These are phyloP conservation scores for Nelumbo lutea DNA, from an alignment of 164 flowering plant genomes.

Conservation along the genomic window DNA sequence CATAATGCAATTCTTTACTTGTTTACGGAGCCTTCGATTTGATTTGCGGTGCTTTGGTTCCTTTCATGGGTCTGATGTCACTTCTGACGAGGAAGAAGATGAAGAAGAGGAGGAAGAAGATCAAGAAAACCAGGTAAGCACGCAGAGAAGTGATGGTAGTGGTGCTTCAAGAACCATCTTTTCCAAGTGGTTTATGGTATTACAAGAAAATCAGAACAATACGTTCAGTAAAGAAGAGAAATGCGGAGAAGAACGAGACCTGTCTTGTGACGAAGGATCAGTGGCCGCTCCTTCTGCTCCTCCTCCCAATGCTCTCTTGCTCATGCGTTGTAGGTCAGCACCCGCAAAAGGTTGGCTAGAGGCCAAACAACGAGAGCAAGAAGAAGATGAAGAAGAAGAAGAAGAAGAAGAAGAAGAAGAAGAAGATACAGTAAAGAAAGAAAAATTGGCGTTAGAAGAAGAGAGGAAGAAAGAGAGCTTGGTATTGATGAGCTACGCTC, in stretches of 20 bases:
- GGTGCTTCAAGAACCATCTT: slow-evolving; percentile 45
- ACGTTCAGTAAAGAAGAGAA: slow-evolving; percentile 2
- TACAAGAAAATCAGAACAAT: slow-evolving; percentile 49
- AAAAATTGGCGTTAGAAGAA: slow-evolving; percentile 34
- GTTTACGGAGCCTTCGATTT: slow-evolving; percentile 49
- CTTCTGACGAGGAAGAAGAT: slow-evolving; percentile 49
- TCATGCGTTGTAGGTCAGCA: slow-evolving; percentile 92
- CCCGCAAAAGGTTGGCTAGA: slow-evolving; percentile 77
- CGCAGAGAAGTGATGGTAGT: slow-evolving; percentile 13
- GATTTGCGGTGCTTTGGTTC: slow-evolving; percentile 79
- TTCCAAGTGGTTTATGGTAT: slow-evolving; percentile 85
- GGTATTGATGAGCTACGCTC: slow-evolving; percentile 52
- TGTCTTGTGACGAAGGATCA: slow-evolving; percentile 12
- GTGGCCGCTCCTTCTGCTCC: slow-evolving; percentile 38
- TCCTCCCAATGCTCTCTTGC: slow-evolving; percentile 78
- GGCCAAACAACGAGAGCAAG: slow-evolving; percentile 29
- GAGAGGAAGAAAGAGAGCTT: slow-evolving; percentile 41
- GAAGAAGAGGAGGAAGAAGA: slow-evolving; percentile 42
- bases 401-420: slow-evolving; percentile 31
- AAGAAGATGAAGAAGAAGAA: slow-evolving; percentile 28
- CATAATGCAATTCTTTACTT: slow-evolving; percentile 63
- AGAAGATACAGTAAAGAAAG: slow-evolving; percentile 20
- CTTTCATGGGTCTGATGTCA: slow-evolving; percentile 36
- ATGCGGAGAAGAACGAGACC: slow-evolving; percentile 11
- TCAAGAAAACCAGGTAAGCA: slow-evolving; percentile 17